These are phyloP conservation scores for Dittrichia graveolens DNA, from an alignment of 129 eudicot genomes.

Conservation along the genomic window DNA sequence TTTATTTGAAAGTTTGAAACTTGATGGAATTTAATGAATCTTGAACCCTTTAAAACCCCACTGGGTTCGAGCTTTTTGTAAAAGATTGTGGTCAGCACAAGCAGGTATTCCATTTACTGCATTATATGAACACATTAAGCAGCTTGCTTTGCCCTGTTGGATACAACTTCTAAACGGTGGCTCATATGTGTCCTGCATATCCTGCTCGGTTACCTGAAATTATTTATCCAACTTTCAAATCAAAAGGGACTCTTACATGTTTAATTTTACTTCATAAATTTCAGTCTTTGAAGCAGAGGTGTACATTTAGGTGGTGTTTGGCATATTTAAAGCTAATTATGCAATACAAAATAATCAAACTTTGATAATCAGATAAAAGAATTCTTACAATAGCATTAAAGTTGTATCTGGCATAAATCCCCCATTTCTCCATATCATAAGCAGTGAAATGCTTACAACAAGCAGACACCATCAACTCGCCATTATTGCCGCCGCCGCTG, in stretches of 20 bases:
- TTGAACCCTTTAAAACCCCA: constrained; percentile 93
- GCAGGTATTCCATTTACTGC: constrained; percentile 89
- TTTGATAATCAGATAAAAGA: no score
- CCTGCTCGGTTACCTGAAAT: constrained; percentile 84
- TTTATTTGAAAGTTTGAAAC: constrained; percentile 6
- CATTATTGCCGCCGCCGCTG: constrained; percentile 30
- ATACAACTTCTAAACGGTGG: constrained; percentile 92
- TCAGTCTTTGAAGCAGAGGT: neutral
- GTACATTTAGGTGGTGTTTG: neutral
- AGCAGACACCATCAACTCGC: constrained; percentile 84
- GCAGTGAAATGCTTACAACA: constrained; percentile 96
- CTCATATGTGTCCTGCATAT: constrained; percentile 88
- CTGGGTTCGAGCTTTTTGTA: constrained; percentile 75
- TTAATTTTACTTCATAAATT: neutral
- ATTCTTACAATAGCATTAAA: constrained; percentile 84
- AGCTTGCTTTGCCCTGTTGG: constrained; percentile 85
- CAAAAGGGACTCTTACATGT: neutral
- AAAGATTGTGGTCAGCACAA: constrained; percentile 65
- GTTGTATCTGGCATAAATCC: constrained; percentile 60
- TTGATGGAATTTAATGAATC: constrained; percentile 22
- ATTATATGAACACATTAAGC: constrained; percentile 98
- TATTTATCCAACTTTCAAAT: constrained; percentile 3
- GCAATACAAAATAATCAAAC: no score
- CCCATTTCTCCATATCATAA: constrained; percentile 94
- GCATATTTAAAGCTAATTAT: no score